Conservation (phyloP, 441 rosid species). For the Capsella rubella region DNA sequence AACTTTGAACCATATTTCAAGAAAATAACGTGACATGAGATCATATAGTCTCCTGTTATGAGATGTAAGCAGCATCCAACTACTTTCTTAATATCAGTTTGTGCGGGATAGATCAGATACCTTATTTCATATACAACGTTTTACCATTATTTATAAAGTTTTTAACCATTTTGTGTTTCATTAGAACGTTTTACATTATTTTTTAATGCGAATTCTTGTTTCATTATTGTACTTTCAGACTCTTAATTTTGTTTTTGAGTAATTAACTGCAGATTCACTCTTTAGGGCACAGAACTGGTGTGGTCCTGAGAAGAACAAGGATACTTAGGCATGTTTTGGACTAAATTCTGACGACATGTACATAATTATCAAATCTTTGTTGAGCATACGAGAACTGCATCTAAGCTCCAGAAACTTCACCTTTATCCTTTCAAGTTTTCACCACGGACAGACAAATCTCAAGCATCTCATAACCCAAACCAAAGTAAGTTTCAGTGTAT, state of each 20-base stretch:
- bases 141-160: no score
- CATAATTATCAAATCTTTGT: background rate
- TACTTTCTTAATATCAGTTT: no score
- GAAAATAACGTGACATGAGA: no score
- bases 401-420: background rate
- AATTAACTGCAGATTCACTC: background rate
- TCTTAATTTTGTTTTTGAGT: background rate
- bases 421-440: no score
- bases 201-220: background rate
- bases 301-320: background rate
- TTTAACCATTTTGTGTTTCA: no score
- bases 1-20: no score
- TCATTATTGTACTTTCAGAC: background rate
- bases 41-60: no score
- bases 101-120: no score
- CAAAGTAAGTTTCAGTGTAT: background rate
- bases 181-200: no score
- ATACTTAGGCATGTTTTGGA: background rate
- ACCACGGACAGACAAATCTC: background rate
- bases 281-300: background rate
- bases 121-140: no score
- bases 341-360: background rate
- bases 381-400: background rate
- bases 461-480: background rate
- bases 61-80: no score